phyloP scores from a whole-genome alignment of 352 stramenopile genomes.

The Globisporangium radiosum region DNA sequence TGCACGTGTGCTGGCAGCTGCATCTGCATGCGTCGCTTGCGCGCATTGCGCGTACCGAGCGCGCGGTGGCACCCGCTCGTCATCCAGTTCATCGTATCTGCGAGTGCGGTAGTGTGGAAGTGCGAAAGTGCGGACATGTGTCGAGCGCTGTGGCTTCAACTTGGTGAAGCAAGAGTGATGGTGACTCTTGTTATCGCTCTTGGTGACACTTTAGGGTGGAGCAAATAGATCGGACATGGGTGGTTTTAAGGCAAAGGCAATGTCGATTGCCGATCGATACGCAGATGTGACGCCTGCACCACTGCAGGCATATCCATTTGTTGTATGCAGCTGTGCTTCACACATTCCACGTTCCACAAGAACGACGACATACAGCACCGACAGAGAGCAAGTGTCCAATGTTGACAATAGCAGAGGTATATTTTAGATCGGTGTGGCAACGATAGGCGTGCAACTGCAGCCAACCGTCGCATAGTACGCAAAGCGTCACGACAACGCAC shows the following conservation, averaged over 20 bases:
- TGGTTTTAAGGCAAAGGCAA: neutral
- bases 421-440: neutral
- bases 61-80: slow-evolving; percentile 50
- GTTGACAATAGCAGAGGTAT: neutral
- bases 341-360: too few relatives aligned
- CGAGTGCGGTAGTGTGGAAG: neutral
- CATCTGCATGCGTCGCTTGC: slow-evolving; percentile 38
- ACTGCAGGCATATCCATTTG: too few relatives aligned
- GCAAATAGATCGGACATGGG: neutral
- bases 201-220: neutral
- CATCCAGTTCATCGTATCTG: slow-evolving; percentile 57
- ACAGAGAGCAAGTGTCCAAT: too few relatives aligned
- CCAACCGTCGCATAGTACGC: neutral
- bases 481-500: neutral
- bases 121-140: neutral
- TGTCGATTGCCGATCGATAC: too few relatives aligned
- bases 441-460: neutral
- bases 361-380: too few relatives aligned
- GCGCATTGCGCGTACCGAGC: slow-evolving; percentile 29
- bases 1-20: slow-evolving; percentile 45
- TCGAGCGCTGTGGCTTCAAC: neutral
- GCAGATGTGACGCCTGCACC: too few relatives aligned
- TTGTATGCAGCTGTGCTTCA: too few relatives aligned
- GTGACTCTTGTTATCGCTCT: neutral
- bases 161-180: neutral